Evolutionary conservation across 345 rosid genomes (phyloP).

Genomic region (Moricandia arvensis): DNA sequence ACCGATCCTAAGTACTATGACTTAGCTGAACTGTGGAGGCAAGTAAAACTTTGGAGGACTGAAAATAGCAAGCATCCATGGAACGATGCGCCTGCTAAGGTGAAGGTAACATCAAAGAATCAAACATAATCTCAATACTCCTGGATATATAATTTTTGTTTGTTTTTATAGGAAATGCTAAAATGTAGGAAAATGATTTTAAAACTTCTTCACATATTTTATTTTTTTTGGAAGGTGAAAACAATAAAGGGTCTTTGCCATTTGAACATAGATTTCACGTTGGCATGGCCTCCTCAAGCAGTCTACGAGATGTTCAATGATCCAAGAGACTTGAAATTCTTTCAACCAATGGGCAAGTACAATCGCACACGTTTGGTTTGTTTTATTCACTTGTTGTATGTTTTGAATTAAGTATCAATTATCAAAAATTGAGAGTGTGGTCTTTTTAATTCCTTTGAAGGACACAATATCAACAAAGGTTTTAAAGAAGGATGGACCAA

Average conservation of each 20-base stretch:
- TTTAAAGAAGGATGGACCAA: constrained; percentile 63
- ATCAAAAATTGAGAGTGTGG: background rate
- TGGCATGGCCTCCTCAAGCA: constrained; percentile 17
- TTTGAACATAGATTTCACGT: constrained; percentile 12
- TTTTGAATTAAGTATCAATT: background rate
- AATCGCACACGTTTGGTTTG: constrained; percentile 10
- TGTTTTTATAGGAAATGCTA: background rate
- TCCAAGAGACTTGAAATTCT: background rate
- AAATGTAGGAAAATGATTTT: background rate
- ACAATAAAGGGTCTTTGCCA: background rate
- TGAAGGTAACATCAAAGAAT: constrained; percentile 3
- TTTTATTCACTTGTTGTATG: background rate
- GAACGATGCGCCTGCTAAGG: constrained; percentile 8
- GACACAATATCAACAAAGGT: constrained; percentile 63
- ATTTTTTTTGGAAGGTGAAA: constrained; percentile 5
- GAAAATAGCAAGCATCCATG: constrained; percentile 13
- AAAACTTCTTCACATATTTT: background rate
- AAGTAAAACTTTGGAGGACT: background rate
- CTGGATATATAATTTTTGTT: background rate
- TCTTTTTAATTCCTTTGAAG: constrained; percentile 24
- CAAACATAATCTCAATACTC: background rate
- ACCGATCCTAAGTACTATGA: constrained; percentile 7
- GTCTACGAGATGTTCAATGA: constrained; percentile 7
- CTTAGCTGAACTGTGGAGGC: background rate
- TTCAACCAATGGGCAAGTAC: background rate